Percentiles rank a stretch among this genome's conserved stretches.
These are phyloP conservation scores for Boletus rufocinnamomeus DNA, from an alignment of 768 basidiomycete species.

Conservation along the genomic window DNA sequence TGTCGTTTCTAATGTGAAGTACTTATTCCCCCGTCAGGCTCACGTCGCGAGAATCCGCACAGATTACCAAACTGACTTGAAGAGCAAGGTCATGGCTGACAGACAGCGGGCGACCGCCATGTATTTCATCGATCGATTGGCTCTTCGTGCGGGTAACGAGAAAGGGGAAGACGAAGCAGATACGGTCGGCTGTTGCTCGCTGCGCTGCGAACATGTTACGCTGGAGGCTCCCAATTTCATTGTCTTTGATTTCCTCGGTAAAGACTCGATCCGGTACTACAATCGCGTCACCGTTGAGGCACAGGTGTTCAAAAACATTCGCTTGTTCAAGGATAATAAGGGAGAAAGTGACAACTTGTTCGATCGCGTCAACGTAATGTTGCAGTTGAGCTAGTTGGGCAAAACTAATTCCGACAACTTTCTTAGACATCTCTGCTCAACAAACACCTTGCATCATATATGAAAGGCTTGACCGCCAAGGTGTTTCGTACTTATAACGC, in stretches of 20 bases:
- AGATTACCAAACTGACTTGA: conserved; percentile 84
- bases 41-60: conserved; percentile 89
- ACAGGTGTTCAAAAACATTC: conserved; percentile 97
- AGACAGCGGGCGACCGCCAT: conserved; percentile 98
- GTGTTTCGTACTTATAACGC: conserved; percentile 99
- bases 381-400: conserved; percentile 1
- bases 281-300: conserved; percentile 86
- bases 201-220: conserved; percentile 96
- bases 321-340: conserved; percentile 95
- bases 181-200: conserved; percentile 97
- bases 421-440: conserved; percentile 79
- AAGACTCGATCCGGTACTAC: conserved; percentile 98
- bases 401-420: conserved; percentile 20
- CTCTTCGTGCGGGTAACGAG: conserved; percentile 98
- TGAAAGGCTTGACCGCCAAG: conserved; percentile 98
- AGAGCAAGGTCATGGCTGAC: conserved; percentile 89
- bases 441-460: conserved; percentile 89
- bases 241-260: conserved; percentile 96
- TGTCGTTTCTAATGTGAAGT: neutral
- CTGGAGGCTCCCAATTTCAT: conserved; percentile 84
- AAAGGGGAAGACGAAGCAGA: conserved; percentile 99
- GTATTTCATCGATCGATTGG: conserved; percentile 97
- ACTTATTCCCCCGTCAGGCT: conserved; percentile 48
- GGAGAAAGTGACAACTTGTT: conserved; percentile 85
- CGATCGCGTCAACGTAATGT: conserved; percentile 83